Conservation (phyloP, 768 basidiomycete species). For the Pilatotrama ljubarskyi region DNA sequence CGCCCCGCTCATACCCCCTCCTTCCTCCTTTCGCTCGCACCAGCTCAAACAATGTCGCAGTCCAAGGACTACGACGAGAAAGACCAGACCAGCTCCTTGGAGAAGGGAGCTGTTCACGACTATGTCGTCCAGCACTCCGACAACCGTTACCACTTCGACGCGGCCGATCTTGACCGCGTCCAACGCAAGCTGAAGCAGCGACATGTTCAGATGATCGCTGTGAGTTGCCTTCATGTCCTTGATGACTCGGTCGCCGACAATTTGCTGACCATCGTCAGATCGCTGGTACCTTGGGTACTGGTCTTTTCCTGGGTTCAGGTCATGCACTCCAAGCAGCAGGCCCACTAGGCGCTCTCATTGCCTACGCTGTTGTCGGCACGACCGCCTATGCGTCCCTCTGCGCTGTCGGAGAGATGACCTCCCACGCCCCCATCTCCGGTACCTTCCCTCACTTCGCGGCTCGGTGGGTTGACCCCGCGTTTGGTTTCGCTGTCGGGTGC, state of each 20-base stretch:
- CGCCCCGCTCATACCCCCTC: neutral
- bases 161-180: constrained; percentile 66
- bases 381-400: constrained; percentile 69
- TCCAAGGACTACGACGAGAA: constrained; percentile 26
- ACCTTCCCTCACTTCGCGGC: constrained; percentile 70
- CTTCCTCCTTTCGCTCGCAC: neutral
- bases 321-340: constrained; percentile 59
- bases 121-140: constrained; percentile 26
- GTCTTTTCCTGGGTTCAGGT: constrained; percentile 73
- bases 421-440: constrained; percentile 75
- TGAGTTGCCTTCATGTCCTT: constrained; percentile 33
- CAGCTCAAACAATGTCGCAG: constrained; percentile 6
- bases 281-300: constrained; percentile 75
- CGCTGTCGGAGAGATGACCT: constrained; percentile 78
- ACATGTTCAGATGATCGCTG: constrained; percentile 82
- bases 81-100: constrained; percentile 25
- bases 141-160: constrained; percentile 47
- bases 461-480: constrained; percentile 39
- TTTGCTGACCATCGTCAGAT: constrained; percentile 41
- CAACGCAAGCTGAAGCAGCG: constrained; percentile 75
- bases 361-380: constrained; percentile 63
- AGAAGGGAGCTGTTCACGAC: constrained; percentile 30
- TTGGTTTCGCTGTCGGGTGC: constrained; percentile 36
- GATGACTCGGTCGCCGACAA: neutral
- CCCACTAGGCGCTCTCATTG: constrained; percentile 65